A percentile compares a stretch with the other conserved stretches of the same genome.
Evolutionary conservation across 208 protist genomes (phyloP).

Genomic region (Leishmania turanica): DNA sequence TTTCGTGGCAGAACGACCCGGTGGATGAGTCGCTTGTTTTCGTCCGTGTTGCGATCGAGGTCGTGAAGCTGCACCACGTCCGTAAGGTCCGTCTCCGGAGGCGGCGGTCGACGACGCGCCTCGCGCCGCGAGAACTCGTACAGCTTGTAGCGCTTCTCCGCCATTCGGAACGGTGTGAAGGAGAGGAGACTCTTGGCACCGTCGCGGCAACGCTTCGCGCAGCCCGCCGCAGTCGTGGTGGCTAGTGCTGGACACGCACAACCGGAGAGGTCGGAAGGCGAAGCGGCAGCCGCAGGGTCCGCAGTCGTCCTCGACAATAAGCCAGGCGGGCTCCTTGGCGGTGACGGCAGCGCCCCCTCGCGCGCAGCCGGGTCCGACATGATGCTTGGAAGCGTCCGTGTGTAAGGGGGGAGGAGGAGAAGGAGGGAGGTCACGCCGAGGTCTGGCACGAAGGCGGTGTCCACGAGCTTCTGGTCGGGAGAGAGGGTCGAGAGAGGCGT

Average conservation of each 20-base stretch:
- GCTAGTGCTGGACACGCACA: neutral
- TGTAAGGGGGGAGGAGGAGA: neutral
- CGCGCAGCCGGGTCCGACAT: neutral
- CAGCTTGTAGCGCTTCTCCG: conserved; percentile 75
- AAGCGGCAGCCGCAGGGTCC: neutral
- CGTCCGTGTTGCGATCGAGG: conserved; percentile 56
- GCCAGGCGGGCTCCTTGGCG: neutral
- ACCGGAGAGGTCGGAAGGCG: neutral
- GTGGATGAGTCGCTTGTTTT: conserved; percentile 48
- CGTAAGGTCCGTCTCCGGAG: conserved; percentile 45
- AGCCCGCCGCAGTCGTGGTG: neutral
- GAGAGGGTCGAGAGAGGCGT: neutral
- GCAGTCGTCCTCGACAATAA: neutral
- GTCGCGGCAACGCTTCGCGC: conserved; percentile 11
- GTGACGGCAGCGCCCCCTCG: neutral
- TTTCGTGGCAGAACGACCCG: conserved; percentile 17
- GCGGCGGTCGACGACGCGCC: conserved; percentile 31
- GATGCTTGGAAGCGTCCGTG: neutral
- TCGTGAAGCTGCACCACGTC: conserved; percentile 66
- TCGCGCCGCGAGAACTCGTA: conserved; percentile 56
- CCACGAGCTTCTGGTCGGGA: neutral
- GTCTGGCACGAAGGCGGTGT: neutral
- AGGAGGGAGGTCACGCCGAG: no score
- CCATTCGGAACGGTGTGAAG: conserved; percentile 51
- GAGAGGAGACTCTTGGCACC: conserved; percentile 22